Base-by-base conservation (phyloP, 306 rosid species). In the Hippophae rhamnoides region DNA sequence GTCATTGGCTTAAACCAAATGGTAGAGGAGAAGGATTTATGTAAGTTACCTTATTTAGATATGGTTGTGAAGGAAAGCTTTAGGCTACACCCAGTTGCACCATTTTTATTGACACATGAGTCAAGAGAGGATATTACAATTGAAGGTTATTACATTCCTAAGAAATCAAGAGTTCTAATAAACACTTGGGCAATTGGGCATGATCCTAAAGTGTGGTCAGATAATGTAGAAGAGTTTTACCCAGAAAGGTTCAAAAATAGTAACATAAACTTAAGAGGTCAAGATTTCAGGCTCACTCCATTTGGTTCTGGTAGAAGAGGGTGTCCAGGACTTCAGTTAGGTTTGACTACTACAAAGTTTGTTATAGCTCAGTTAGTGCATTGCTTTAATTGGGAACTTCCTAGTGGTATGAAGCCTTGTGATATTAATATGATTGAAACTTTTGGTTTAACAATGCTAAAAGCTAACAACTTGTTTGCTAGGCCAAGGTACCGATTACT, bases 311-410 rank as follows among this genome's bases (percentile, higher is more conserved):
- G 63, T 3, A 45, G 68, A 3, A 55, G 67, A 54, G 48, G 48
- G 12, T 69, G 67, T 8, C 73, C 73, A 4, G 62, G 62, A 7
- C 38, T 53, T 43, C 57, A 14, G 1, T 12, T 60, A 18, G 73
- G 73, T 4, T 18, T 69, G 1, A 23, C 10, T 5, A 60, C 62
- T 5, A 67, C 61, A 3, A 7, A 9, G 10, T 52, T 50, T 11
- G 56, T 41, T 10, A 0, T 69, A 10, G 67, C 73, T 40, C 66
- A 61, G 9, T 10, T 81, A 38, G 70, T 66, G 6, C 86, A 78
- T 5, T 74, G 69, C 56, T 79, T 76, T 54, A 43, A 53, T 47
- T 82, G 82, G 82, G 47, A 79, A 13, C 85, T 82, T 62, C 81
- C 78, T 0, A 2, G 5, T 3, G 73, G 63, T 7, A 57, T 45